A percentile compares a stretch with the other conserved stretches of the same genome.
These are phyloP conservation scores for Dioscorea dumetorum DNA, from an alignment of 106 monocot species.

Conservation along the genomic window DNA sequence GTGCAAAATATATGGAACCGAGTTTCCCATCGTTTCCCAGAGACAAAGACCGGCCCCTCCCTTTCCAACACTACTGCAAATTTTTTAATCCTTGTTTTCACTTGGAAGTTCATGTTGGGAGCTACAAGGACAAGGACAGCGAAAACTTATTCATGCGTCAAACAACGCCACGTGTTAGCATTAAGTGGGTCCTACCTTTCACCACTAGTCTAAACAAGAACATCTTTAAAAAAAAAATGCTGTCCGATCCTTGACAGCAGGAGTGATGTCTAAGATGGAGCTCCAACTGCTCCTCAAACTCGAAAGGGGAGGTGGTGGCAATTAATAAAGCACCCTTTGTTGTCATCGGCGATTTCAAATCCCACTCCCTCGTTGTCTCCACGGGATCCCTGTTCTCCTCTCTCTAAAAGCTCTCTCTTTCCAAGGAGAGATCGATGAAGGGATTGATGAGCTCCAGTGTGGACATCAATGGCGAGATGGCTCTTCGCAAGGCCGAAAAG, in stretches of 20 bases:
- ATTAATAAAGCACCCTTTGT: conserved; percentile 1
- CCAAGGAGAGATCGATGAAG: neutral
- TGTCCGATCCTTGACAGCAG: neutral
- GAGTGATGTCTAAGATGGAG: neutral
- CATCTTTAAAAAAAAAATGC: neutral
- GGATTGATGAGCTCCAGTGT: conserved; percentile 3
- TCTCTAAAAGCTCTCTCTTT: neutral
- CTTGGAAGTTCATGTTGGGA: neutral
- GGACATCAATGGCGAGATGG: conserved; percentile 25
- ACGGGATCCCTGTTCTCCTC: conserved; percentile 21
- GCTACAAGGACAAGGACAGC: neutral
- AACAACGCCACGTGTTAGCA: neutral
- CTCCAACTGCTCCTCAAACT: neutral
- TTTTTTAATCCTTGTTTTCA: no score
- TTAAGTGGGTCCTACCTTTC: neutral
- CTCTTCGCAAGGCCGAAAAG: conserved; percentile 29
- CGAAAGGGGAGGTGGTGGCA: neutral
- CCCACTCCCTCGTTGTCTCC: conserved; percentile 8
- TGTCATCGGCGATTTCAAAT: conserved; percentile 14
- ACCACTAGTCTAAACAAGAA: no score
- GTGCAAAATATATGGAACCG: no score
- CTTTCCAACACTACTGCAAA: no score
- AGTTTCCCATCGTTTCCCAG: no score
- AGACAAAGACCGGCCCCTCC: no score
- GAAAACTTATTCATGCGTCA: neutral